phyloP scores from a whole-genome alignment of 768 basidiomycete genomes.

The Boletus huronensis region DNA sequence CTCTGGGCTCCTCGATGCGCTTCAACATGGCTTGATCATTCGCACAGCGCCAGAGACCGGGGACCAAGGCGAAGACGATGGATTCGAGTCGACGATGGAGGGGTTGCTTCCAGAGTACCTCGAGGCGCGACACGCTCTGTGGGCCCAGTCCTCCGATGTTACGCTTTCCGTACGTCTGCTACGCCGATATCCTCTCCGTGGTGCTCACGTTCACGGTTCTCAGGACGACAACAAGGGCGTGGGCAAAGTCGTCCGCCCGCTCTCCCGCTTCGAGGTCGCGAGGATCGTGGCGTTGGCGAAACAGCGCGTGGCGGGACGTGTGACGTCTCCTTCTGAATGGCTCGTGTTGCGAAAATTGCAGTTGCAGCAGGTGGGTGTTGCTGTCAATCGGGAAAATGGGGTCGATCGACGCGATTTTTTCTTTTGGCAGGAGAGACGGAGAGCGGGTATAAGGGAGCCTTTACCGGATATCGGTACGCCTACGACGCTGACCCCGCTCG shows the following conservation, averaged over 20 bases:
- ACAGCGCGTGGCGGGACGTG: conserved; percentile 7
- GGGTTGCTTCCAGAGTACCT: conserved; percentile 34
- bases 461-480: background rate
- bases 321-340: conserved; percentile 29
- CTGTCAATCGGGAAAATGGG: background rate
- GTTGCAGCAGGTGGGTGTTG: conserved; percentile 33
- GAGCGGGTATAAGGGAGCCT: conserved; percentile 8
- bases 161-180: conserved; percentile 15
- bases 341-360: conserved; percentile 45
- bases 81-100: conserved; percentile 36
- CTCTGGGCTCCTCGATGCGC: conserved; percentile 15
- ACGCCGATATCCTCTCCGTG: background rate
- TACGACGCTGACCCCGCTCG: conserved; percentile 26
- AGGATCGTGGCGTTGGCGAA: conserved; percentile 30
- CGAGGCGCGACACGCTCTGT: conserved; percentile 27
- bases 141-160: conserved; percentile 14
- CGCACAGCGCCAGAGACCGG: background rate
- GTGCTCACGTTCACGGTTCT: background rate
- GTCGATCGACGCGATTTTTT: background rate
- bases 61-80: conserved; percentile 5
- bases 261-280: conserved; percentile 41
- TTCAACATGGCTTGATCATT: conserved; percentile 11
- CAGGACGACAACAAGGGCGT: conserved; percentile 10
- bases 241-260: conserved; percentile 35
- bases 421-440: conserved; percentile 20